Evolutionary conservation across 2,329 filamentous ascomycete genomes (phyloP), one percentile per base, ranked within the genome.

Genomic region (Hymenoscyphus albidus): DNA sequence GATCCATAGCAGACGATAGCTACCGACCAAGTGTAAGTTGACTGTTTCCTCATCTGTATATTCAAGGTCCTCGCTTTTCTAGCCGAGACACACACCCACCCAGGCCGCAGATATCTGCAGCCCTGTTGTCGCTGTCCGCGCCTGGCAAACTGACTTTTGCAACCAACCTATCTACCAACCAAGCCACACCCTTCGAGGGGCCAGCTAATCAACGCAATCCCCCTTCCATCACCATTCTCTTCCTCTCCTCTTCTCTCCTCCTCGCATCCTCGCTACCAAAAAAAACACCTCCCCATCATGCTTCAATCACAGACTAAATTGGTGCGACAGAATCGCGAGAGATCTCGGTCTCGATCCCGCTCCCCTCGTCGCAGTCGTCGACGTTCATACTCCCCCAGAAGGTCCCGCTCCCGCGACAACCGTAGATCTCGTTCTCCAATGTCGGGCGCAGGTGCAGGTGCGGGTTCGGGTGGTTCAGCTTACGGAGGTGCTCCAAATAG

Each of bases 361-460:
- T 82, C 83, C 68, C 80, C 85, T 75, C 86, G 84, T 77, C 85
- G 86, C 74, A 93, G 89, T 78, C 85, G 86, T 74, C 92, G 90
- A 78, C 85, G 87, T 78, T 65, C 64, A 51, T 65, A 65, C 56
- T 65, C 64, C 27, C 64, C 64, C 5, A 58, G 88, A 90, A 82
- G 88, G 92, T 72, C 90, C 76, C 89, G 90, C 54, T 65, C 64
- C 76, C 87, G 88, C 78, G 84, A 82, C 75, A 88, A 87, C 77
- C 85, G 90, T 84, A 84, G 90, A 78, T 93, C 89, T 78, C 90
- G 91, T 77, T 95, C 90, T 79, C 93, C 92, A 80, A 93, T 96
- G 88, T 90, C 88, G 82, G 88, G 82, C 77, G 78, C 79, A 74
- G 80, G 83, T 77, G 83, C 88, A 79, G 88, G 86, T 77, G 82